phyloP scores from a whole-genome alignment of 1,139 yeast species.

The Kodamaea anthophila region DNA sequence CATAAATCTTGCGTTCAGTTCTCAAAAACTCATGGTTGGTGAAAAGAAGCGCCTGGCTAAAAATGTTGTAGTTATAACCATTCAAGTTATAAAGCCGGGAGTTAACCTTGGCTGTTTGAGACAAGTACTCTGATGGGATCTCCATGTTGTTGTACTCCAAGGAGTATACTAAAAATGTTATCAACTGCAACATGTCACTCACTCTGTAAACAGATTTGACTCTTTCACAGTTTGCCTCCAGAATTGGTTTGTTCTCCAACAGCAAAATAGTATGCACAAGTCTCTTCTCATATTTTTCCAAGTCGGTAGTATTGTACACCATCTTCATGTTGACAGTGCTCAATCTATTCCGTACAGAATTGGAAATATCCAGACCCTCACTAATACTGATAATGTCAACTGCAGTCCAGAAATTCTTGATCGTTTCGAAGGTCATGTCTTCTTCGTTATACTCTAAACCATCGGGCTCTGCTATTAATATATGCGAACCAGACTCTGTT shows the following conservation, averaged over 20 bases:
- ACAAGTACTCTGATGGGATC: conserved; percentile 11
- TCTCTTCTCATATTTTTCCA: not conserved
- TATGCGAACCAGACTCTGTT: too few relatives aligned
- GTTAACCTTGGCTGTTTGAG: conserved; percentile 14
- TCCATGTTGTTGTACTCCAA: conserved; percentile 12
- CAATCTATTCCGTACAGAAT: not conserved
- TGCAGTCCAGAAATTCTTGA: not conserved
- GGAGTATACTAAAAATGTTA: conserved; percentile 14
- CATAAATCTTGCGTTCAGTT: conserved; percentile 3
- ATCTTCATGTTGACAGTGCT: not conserved
- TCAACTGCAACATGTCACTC: conserved; percentile 14
- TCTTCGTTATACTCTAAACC: too few relatives aligned
- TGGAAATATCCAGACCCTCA: not conserved
- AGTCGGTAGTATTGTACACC: not conserved
- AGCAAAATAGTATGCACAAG: not conserved
- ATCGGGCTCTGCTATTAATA: too few relatives aligned
- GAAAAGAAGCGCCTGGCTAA: conserved; percentile 20
- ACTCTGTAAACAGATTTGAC: conserved; percentile 16
- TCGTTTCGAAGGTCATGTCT: not conserved
- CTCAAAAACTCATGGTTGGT: conserved; percentile 12
- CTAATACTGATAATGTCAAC: not conserved
- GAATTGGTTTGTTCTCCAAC: conserved; percentile 1
- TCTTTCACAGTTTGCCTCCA: conserved; percentile 8
- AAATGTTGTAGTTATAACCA: conserved; percentile 11
- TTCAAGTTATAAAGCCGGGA: conserved; percentile 17